Evolutionary conservation across 1,284 basidiomycete species (phyloP), one percentile per base, ranked within the genome.

Genomic region (Boletellus deceptivus): DNA sequence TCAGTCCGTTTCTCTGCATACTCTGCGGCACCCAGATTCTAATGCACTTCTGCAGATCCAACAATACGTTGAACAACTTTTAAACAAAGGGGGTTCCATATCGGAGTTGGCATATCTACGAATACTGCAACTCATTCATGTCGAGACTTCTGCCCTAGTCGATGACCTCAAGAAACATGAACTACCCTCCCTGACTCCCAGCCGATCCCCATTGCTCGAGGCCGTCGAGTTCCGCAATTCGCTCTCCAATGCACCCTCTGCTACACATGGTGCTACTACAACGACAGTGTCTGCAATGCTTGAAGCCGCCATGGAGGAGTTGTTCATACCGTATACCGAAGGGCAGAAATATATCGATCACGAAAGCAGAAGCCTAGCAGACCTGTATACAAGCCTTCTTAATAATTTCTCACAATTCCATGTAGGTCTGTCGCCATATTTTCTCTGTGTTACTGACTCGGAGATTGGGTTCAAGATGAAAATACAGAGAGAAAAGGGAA

Each of bases 91-190:
- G 2, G 70, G 80, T 1, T 75, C 80, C 3, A 80, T 93, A 36
- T 94, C 93, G 6, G 91, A 93, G 48, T 78, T 99, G 14, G 90
- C 93, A 0, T 94, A 96, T 67, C 80, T 99, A 22, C 91, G 97
- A 24, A 82, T 97, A 54, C 76, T 99, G 25, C 91, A 96, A 59
- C 79, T 99, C 45, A 85, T 93, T 5, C 93, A 98, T 54, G 72
- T 84, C 4, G 86, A 91, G 65, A 87, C 89, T 4, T 82, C 90
- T 6, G 64, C 76, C 14, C 75, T 99, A 3, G 88, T 98, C 3
- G 93, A 97, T 52, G 95, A 98, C 65, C 81, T 99, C 52, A 98
- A 97, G 71, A 75, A 81, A 17, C 93, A 96, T 63, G 97, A 99
- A 59, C 78, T 94, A 11, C 86, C 88, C 2, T 77, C 88, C 9